Evolutionary conservation across 1,284 basidiomycete species (phyloP).

Genomic region (Ustilago curta): DNA sequence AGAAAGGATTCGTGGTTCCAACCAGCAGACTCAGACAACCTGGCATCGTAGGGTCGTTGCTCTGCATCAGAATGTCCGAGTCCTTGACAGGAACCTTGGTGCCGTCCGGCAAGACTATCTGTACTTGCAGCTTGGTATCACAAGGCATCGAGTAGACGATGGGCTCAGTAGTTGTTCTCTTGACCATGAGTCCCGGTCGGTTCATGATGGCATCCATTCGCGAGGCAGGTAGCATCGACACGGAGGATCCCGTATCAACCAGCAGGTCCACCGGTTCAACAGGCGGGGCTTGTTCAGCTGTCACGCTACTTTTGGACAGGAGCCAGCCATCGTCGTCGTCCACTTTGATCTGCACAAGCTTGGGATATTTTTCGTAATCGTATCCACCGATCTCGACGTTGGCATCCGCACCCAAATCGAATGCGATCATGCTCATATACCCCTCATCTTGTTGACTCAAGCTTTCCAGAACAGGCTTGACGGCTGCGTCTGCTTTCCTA

Average conservation of each 20-base stretch:
- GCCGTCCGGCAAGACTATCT: slow-evolving; percentile 31
- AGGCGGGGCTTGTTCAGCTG: slow-evolving; percentile 9
- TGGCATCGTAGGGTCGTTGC: slow-evolving; percentile 38
- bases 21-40: slow-evolving; percentile 40
- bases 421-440: slow-evolving; percentile 16
- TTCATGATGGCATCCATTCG: slow-evolving; percentile 35
- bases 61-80: slow-evolving; percentile 37
- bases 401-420: slow-evolving; percentile 18
- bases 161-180: slow-evolving; percentile 23
- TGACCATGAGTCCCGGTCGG: slow-evolving; percentile 20
- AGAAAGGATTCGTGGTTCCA: slow-evolving; percentile 32
- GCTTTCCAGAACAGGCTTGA: slow-evolving; percentile 17
- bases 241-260: slow-evolving; percentile 44
- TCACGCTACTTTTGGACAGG: slow-evolving; percentile 17
- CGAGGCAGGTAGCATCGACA: slow-evolving; percentile 32
- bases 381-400: slow-evolving; percentile 38
- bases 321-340: slow-evolving; percentile 27
- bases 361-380: slow-evolving; percentile 26
- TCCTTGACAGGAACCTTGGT: slow-evolving; percentile 23
- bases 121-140: slow-evolving; percentile 30
- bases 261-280: slow-evolving; percentile 16
- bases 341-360: slow-evolving; percentile 22
- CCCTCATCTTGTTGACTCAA: slow-evolving; percentile 6
- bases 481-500: slow-evolving; percentile 8
- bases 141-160: slow-evolving; percentile 43